phyloP scores from a whole-genome alignment of 768 basidiomycete genomes.

The Xerocomellus intermedius region DNA sequence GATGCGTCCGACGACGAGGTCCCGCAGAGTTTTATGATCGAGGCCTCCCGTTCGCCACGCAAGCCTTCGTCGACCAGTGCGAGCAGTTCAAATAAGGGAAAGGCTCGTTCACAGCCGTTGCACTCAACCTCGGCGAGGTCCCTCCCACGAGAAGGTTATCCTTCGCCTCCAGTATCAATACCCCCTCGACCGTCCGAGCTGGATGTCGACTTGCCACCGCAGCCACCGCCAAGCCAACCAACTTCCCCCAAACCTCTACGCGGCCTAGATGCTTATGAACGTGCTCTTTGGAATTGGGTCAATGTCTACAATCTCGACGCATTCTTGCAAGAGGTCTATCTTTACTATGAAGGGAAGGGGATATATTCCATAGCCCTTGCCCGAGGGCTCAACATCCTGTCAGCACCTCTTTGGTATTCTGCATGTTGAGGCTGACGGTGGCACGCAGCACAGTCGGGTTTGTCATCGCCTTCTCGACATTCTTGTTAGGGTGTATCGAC shows the following conservation, averaged over 20 bases:
- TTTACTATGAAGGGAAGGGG: conserved; percentile 96
- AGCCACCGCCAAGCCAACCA: conserved; percentile 20
- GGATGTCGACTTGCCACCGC: conserved; percentile 37
- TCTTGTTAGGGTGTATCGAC: conserved; percentile 92
- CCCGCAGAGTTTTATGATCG: conserved; percentile 84
- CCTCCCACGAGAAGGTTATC: conserved; percentile 36
- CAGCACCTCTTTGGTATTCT: conserved; percentile 39
- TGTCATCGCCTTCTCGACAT: conserved; percentile 97
- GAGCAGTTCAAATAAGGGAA: conserved; percentile 33
- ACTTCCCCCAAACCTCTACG: conserved; percentile 48
- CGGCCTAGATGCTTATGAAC: conserved; percentile 81
- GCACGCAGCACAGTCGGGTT: conserved; percentile 87
- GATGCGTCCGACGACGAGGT: conserved; percentile 81
- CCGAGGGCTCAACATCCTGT: conserved; percentile 93
- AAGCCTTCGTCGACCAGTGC: conserved; percentile 33
- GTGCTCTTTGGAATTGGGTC: conserved; percentile 98
- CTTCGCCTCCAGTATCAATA: conserved; percentile 43
- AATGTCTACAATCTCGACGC: conserved; percentile 97
- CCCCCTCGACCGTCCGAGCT: conserved; percentile 69
- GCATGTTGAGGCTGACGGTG: conserved; percentile 23
- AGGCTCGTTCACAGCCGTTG: conserved; percentile 48
- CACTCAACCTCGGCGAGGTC: conserved; percentile 48
- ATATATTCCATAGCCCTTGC: conserved; percentile 93
- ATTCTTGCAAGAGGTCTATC: conserved; percentile 93
- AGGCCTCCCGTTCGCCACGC: conserved; percentile 50